A percentile compares a stretch with the other conserved stretches of the same genome.
phyloP scores from a whole-genome alignment of 768 basidiomycete species.

The Boletus subcaerulescens region DNA sequence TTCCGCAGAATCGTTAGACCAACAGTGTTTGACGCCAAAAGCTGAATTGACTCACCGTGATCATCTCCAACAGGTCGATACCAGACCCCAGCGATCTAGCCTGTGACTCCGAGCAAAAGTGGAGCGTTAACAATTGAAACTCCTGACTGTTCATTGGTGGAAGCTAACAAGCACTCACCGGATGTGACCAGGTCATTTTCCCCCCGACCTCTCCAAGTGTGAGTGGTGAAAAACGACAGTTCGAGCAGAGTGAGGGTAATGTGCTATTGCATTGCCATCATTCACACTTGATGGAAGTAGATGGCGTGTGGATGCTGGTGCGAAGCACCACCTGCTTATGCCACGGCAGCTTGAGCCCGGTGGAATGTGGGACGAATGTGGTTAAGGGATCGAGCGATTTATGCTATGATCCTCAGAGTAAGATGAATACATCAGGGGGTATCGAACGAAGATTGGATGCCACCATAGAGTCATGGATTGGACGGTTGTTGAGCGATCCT shows the following conservation, averaged over 20 bases:
- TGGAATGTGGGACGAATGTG: neutral
- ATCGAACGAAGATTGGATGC: neutral
- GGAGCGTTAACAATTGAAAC: neutral
- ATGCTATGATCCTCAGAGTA: neutral
- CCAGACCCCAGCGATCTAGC: neutral
- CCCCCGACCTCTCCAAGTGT: neutral
- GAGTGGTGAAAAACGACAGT: neutral
- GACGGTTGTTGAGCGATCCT: neutral
- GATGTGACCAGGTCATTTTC: neutral
- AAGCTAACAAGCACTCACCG: neutral
- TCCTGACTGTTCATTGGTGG: neutral
- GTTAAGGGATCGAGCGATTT: neutral
- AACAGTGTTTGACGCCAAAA: neutral
- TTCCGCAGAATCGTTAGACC: neutral
- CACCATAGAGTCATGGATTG: neutral
- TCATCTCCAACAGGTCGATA: neutral
- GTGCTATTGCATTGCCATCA: conserved; percentile 1
- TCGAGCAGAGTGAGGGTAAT: neutral
- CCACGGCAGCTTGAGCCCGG: neutral
- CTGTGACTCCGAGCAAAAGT: neutral
- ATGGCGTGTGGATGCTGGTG: neutral
- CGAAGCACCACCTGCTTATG: neutral
- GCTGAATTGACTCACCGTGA: neutral
- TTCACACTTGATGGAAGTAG: neutral
- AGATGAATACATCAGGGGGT: neutral